Evolutionary conservation across 495 filamentous ascomycete species (phyloP).

Genomic region (Acidiella bohemica): DNA sequence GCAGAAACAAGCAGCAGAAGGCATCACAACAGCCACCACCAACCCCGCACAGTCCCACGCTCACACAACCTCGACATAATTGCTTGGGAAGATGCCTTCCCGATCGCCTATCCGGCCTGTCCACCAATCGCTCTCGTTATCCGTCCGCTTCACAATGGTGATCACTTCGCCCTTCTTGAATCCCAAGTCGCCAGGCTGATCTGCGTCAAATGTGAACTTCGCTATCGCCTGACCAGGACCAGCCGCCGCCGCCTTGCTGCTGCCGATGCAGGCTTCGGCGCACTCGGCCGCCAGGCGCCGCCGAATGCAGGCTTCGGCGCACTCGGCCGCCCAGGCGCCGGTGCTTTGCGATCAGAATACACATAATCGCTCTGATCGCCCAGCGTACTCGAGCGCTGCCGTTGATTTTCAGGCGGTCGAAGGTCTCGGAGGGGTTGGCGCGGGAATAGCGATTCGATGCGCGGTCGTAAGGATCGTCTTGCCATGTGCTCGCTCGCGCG

Average conservation of each 20-base stretch:
- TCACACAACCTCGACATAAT: constrained; percentile 19
- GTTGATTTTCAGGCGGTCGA: constrained; percentile 34
- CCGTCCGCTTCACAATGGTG: constrained; percentile 93
- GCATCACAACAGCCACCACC: no score
- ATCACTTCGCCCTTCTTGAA: constrained; percentile 98
- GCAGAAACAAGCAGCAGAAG: no score
- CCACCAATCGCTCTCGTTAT: constrained; percentile 85
- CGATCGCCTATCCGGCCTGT: constrained; percentile 51
- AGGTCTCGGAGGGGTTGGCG: constrained; percentile 35
- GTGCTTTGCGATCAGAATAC: constrained; percentile 16
- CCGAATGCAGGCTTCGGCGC: constrained; percentile 32
- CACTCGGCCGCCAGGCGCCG: no score
- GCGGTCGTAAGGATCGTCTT: constrained; percentile 77
- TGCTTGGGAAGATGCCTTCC: constrained; percentile 50
- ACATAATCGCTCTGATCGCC: constrained; percentile 41
- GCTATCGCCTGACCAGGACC: constrained; percentile 78
- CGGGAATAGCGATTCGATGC: constrained; percentile 33
- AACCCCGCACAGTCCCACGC: no score
- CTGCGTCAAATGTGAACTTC: constrained; percentile 82
- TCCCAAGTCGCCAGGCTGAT: constrained; percentile 80
- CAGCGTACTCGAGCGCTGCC: constrained; percentile 26
- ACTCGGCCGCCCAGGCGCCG: constrained; percentile 14
- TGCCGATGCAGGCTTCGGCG: constrained; percentile 47
- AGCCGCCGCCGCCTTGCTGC: constrained; percentile 54
- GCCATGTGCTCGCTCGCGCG: constrained; percentile 66